A percentile compares a stretch with the other conserved stretches of the same genome.
phyloP scores from a whole-genome alignment of 1,284 basidiomycete genomes.

The Rhodotorula sp. region DNA sequence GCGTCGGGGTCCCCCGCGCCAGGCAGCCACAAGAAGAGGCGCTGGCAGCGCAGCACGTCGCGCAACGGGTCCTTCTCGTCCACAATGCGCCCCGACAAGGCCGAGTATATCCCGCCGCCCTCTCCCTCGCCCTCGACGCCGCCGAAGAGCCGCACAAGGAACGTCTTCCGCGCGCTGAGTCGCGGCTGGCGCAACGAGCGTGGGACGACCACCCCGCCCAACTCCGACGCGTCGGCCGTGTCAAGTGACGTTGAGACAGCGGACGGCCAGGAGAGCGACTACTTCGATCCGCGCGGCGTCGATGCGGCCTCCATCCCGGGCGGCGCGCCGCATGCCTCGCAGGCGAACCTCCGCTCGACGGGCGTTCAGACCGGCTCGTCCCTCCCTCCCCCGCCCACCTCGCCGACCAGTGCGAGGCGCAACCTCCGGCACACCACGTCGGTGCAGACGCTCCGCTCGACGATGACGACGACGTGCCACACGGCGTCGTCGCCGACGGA shows the following conservation, averaged over 20 bases:
- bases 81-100: neutral
- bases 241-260: neutral
- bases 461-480: conserved; percentile 26
- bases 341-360: neutral
- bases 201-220: neutral
- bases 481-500: conserved; percentile 4
- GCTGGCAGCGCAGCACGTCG: neutral
- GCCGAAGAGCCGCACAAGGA: neutral
- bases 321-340: too few relatives aligned
- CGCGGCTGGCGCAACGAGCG: neutral
- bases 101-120: neutral
- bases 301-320: neutral
- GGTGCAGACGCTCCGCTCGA: conserved; percentile 27
- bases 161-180: neutral
- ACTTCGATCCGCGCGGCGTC: neutral
- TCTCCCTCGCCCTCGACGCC: neutral
- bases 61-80: conserved; percentile 12
- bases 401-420: neutral
- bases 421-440: neutral
- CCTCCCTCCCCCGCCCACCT: conserved; percentile 1
- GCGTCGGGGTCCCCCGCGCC: neutral
- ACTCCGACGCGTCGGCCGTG: neutral
- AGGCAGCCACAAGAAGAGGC: neutral
- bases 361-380: neutral
- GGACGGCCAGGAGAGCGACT: neutral